Evolutionary conservation across 2,329 filamentous ascomycete genomes (phyloP), one percentile per base, ranked within the genome.

Genomic region (Neodidymelliopsis sp.): DNA sequence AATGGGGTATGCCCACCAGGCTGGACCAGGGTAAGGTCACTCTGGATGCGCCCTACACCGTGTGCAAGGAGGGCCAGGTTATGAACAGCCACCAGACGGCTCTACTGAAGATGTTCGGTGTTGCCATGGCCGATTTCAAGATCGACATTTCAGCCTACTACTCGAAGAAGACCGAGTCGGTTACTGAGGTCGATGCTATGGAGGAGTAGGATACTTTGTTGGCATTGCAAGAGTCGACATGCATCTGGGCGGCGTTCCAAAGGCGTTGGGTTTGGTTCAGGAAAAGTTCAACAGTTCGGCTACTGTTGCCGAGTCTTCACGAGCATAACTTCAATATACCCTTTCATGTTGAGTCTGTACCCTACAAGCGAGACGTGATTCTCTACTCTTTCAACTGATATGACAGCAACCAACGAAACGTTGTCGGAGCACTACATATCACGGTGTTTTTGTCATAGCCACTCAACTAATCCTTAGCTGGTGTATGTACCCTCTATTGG

Each of bases 71-170:
- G 74, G 94, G 93, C 9, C 85, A 97, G 69, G 81, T 85, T 33
- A 77, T 99, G 60, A 92, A 97, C 75, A 92, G 89, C 60, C 84
- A 93, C 64, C 94, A 99, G 81, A 97, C 94, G 48, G 88, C 91
- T 57, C 77, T 99, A 69, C 75, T 99, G 74, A 97, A 97, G 84
- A 81, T 96, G 66, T 97, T 99, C 76, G 88, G 91, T 42, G 84
- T 97, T 48, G 90, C 89, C 56, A 84, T 94, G 75, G 90, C 91
- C 49, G 91, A 97, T 77, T 99, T 99, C 78, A 87, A 82, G 72
- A 86, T 99, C 49, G 82, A 85, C 66, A 77, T 96, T 59, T 77
- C 89, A 73, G 92, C 91, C 69, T 88, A 81, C 49, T 72, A 72
- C 53, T 62, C 66, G 11, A 57, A 56, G 15, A 60, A 65, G 20